Base-by-base conservation (phyloP, 176 grass and related monocot genomes). In the Carex parvula region DNA sequence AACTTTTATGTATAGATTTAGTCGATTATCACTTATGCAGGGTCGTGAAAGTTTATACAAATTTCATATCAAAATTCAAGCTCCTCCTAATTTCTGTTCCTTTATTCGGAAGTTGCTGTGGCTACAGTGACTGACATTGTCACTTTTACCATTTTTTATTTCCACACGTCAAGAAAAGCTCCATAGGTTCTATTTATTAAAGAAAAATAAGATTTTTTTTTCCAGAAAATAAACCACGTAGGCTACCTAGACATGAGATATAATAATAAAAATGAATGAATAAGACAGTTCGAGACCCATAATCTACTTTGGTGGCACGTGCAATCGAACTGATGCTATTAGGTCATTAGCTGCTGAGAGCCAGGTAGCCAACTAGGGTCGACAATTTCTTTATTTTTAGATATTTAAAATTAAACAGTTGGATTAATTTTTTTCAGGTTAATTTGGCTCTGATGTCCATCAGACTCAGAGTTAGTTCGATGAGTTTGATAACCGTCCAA, bases 231-330 rank as follows among this genome's bases (percentile, higher is more conserved):
- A 61, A 59, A 35, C 35, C 35, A 39, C 26, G 58, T 62, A 81
- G 35, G 78, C 78, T 22, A 11, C 56, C 74, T 79, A 57, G 74
- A 29, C 13, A 16, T 14, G 0, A 32, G 12, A 78, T 30, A 79
- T 24, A 80, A 37, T 33, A 61, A 61, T 61, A 61, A 39, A n/a
- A 80, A 17, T 57, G 26, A 15, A n/a, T n/a, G 4, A 80, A 80
- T 60, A 61, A 61, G 77, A 61, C 77, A 80, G 77, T 61, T 80
- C 58, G 60, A 80, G 77, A n/a, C 55, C 77, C 77, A 80, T 80
- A 41, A 80, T 80, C 56, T 61, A 61, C 58, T 80, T 42, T 80
- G 5, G 3, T 80, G 54, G 22, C 74, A 79, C 74, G 74, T 79
- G 74, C 29, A 79, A 79, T 79, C 74, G 14, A 58, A 13, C 54